These are phyloP conservation scores for Durusdinium trenchii DNA, from an alignment of 73 alveolate species.

Conservation along the genomic window DNA sequence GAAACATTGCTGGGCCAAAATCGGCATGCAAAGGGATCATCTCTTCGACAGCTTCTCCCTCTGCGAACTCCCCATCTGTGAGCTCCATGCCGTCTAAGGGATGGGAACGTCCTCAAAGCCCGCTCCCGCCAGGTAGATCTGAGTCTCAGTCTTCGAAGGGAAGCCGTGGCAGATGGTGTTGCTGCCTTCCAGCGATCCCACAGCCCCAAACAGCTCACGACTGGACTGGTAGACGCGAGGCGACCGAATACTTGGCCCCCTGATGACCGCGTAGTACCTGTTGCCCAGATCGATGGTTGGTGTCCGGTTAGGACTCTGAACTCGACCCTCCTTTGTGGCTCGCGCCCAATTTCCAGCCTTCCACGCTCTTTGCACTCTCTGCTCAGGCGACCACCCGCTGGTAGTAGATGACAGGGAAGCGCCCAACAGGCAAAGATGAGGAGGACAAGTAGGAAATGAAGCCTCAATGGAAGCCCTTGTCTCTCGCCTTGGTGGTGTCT, in stretches of 20 bases:
- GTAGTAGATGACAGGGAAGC: neutral
- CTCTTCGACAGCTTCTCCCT: neutral
- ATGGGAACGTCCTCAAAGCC: neutral
- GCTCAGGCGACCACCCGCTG: neutral
- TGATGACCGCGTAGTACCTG: neutral
- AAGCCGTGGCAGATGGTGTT: neutral
- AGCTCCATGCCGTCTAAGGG: no score
- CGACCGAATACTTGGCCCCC: neutral
- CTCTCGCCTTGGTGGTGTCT: no score
- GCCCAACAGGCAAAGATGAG: neutral
- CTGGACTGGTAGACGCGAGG: neutral
- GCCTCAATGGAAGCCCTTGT: neutral
- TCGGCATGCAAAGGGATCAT: neutral
- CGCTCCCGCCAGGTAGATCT: neutral
- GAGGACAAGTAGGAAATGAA: neutral
- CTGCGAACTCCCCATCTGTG: no score
- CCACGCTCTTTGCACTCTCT: neutral
- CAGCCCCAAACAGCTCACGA: neutral
- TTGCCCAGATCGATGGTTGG: neutral
- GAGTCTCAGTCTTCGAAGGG: neutral
- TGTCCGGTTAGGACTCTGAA: neutral
- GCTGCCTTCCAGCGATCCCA: neutral
- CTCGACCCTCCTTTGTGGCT: neutral
- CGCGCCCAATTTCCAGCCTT: neutral
- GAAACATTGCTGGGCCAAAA: neutral